phyloP scores from a whole-genome alignment of 179 eudicot genomes.

The Patellifolia procumbens region DNA sequence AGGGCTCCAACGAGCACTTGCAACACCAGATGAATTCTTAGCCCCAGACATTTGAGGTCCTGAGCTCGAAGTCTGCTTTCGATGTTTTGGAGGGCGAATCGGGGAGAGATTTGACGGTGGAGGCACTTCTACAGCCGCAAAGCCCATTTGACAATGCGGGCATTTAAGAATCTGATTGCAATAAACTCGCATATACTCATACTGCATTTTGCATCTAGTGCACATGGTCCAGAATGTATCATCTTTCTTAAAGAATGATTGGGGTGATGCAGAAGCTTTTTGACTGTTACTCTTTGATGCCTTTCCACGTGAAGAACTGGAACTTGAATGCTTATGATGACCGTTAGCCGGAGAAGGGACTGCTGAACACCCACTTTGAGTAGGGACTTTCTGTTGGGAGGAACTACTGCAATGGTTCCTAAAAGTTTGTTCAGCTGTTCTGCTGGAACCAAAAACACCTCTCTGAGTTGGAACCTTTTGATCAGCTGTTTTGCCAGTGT shows the following conservation, averaged over 20 bases:
- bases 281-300: slow-evolving; percentile 14
- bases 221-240: slow-evolving; percentile 51
- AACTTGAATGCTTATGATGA: slow-evolving; percentile 11
- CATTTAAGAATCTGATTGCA: slow-evolving; percentile 37
- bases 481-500: slow-evolving; percentile 13
- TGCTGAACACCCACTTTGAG: slow-evolving; percentile 20
- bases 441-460: slow-evolving; percentile 18
- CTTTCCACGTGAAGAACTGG: slow-evolving; percentile 27
- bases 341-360: slow-evolving; percentile 31
- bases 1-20: slow-evolving; percentile 40
- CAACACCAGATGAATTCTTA: slow-evolving; percentile 14
- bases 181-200: slow-evolving; percentile 38
- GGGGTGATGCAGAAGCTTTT: slow-evolving; percentile 25
- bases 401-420: slow-evolving; percentile 5
- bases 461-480: slow-evolving; percentile 26
- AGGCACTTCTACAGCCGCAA: slow-evolving; percentile 37
- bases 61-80: slow-evolving; percentile 20
- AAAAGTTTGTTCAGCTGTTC: slow-evolving; percentile 6
- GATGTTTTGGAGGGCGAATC: slow-evolving; percentile 20
- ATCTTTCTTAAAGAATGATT: slow-evolving; percentile 18
- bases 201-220: slow-evolving; percentile 42
- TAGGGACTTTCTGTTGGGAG: slow-evolving; percentile 25
- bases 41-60: slow-evolving; percentile 9
- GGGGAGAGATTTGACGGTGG: slow-evolving; percentile 43
- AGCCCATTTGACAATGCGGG: slow-evolving; percentile 37